Percentiles rank a stretch among this genome's conserved stretches.
Conservation (phyloP, 208 protist genomes). For the Herpetomonas tarakana region DNA sequence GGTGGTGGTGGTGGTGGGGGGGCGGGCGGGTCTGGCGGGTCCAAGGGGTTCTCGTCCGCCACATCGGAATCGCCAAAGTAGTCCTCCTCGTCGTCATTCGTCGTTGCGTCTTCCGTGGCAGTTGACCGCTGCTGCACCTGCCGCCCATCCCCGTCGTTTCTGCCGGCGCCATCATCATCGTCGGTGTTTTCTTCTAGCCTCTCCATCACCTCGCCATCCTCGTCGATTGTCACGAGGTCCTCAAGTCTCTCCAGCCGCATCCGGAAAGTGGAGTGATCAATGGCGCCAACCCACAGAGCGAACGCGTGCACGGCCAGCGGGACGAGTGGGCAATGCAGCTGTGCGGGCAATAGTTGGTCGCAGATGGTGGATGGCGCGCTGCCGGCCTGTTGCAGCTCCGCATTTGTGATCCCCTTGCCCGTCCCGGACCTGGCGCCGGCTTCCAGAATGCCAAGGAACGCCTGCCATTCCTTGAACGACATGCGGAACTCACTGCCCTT, state of each 20-base stretch:
- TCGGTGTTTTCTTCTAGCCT: neutral
- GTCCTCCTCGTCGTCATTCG: neutral
- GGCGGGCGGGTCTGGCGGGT: neutral
- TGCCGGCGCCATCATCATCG: too few species aligned
- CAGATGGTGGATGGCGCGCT: constrained; percentile 41
- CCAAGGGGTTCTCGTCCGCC: neutral
- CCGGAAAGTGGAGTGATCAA: constrained; percentile 18
- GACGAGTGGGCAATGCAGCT: constrained; percentile 52
- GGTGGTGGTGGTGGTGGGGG: neutral
- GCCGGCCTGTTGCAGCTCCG: constrained; percentile 2
- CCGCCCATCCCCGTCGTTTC: too few species aligned
- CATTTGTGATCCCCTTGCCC: neutral
- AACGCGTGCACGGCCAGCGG: constrained; percentile 57
- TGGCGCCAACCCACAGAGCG: constrained; percentile 46
- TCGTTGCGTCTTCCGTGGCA: neutral
- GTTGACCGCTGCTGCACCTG: neutral
- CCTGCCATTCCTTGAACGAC: constrained; percentile 75
- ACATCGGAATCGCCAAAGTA: neutral
- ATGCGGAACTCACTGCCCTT: constrained; percentile 33
- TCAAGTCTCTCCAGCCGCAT: constrained; percentile 29
- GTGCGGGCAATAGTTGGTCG: constrained; percentile 13
- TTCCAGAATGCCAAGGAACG: constrained; percentile 48
- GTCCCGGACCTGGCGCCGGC: too few species aligned
- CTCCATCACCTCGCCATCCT: neutral
- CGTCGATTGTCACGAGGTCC: constrained; percentile 10